phyloP scores from a whole-genome alignment of 2,329 filamentous ascomycete genomes.

The Xenoacremonium recifei region DNA sequence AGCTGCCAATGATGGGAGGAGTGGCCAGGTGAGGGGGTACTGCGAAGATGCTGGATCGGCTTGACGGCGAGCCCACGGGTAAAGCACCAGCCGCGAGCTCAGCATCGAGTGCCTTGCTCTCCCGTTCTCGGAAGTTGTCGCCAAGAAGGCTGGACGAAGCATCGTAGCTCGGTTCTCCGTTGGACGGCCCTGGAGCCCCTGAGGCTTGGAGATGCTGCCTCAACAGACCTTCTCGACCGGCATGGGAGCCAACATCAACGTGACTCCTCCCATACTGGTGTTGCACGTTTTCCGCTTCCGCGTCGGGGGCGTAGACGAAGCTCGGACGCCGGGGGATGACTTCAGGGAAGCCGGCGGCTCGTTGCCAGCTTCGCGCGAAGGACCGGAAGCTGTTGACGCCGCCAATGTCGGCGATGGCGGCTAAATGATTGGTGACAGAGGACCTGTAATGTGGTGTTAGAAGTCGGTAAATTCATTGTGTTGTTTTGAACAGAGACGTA shows the following conservation, averaged over 20 bases:
- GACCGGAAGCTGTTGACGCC: slow-evolving; percentile 93
- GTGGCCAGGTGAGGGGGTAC: slow-evolving; percentile 62
- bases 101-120: slow-evolving; percentile 46
- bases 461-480: slow-evolving; percentile 5
- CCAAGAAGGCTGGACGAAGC: slow-evolving; percentile 11
- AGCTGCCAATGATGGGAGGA: slow-evolving; percentile 70
- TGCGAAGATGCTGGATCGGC: slow-evolving; percentile 50
- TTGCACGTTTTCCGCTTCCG: slow-evolving; percentile 30
- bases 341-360: slow-evolving; percentile 84
- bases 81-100: slow-evolving; percentile 36
- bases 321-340: slow-evolving; percentile 78
- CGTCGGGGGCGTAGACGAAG: slow-evolving; percentile 64
- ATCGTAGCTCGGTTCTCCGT: slow-evolving; percentile 22
- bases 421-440: slow-evolving; percentile 57
- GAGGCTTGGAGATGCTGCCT: slow-evolving; percentile 51
- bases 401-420: slow-evolving; percentile 67
- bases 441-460: slow-evolving; percentile 39
- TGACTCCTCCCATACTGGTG: slow-evolving; percentile 42
- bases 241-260: slow-evolving; percentile 33
- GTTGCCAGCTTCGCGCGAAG: slow-evolving; percentile 89
- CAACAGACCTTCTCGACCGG: slow-evolving; percentile 44
- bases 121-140: slow-evolving; percentile 39
- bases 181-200: slow-evolving; percentile 21
- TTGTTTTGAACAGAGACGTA: slow-evolving; percentile 7
- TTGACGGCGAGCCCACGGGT: slow-evolving; percentile 27